Evolutionary conservation across 2,329 filamentous ascomycete genomes (phyloP), one percentile per base, ranked within the genome.

Genomic region (Pleomassaria siparia): DNA sequence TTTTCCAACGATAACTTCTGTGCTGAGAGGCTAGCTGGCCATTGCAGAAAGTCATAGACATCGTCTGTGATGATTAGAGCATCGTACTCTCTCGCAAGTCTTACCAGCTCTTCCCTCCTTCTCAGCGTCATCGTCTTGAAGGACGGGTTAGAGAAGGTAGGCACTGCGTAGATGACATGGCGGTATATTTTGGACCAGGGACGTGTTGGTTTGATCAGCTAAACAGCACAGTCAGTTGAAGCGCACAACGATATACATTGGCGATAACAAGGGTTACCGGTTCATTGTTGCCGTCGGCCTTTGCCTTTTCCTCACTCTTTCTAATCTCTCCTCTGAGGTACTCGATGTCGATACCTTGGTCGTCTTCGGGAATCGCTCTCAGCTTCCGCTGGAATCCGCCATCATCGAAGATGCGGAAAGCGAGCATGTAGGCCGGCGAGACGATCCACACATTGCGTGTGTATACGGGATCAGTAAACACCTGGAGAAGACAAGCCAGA

Each of bases 11-110:
- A 57, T 37, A 59, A 58, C 50, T 25, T 50, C 46, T 60, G 47
- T 25, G 61, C 47, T 11, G 50, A 58, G 29, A 60, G 55, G 49
- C 63, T 66, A 7, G 75, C 60, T 2, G 82, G 80, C 89, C 91
- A 96, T 66, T 91, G 88, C 4, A 97, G 77, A 56, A 92, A 87
- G 68, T 97, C 92, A 66, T 99, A 99, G 9, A 97, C 91, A 68
- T 99, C 94, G 72, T 97, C 92, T 40, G 83, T 83, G 22, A 96
- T 79, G 46, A 96, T 72, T n/a, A 97, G 79, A 6, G 89, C 89
- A 67, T 97, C 85, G 66, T 87, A 83, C 49, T 84, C 77, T 47
- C 92, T 80, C 0, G 92, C 92, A 6, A 96, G 72, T n/a, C 76
- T 74, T 20, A 97, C 84, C 3, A 97, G 78, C 10, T 76, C 76